These are phyloP conservation scores for Phytopythium oedochilum DNA, from an alignment of 352 stramenopile genomes.

Conservation along the genomic window DNA sequence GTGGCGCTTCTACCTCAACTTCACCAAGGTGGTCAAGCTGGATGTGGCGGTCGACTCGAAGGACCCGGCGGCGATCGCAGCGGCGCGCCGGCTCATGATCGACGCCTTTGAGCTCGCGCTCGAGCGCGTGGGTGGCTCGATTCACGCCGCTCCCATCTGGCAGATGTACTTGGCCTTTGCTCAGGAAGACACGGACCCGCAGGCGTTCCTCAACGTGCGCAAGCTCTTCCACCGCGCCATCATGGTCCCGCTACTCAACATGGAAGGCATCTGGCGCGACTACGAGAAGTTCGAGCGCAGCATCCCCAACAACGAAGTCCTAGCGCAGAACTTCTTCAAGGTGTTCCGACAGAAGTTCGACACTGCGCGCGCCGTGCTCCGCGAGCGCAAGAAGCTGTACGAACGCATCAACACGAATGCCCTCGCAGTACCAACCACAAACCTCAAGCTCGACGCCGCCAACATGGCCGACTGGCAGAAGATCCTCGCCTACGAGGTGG, in stretches of 20 bases:
- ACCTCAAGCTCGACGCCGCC: constrained; percentile 19
- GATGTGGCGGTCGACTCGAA: constrained; percentile 66
- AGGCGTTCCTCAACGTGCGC: constrained; percentile 71
- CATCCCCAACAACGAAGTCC: constrained; percentile 85
- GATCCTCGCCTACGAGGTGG: constrained; percentile 69
- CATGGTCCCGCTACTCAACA: constrained; percentile 64
- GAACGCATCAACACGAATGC: constrained; percentile 71
- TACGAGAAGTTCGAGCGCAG: constrained; percentile 87
- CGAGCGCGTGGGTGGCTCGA: constrained; percentile 77
- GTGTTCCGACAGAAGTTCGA: constrained; percentile 84
- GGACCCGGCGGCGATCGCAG: constrained; percentile 47
- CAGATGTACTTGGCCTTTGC: constrained; percentile 79
- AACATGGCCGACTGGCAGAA: constrained; percentile 80
- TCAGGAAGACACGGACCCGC: constrained; percentile 68
- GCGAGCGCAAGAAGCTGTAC: constrained; percentile 83
- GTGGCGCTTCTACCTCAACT: constrained; percentile 86
- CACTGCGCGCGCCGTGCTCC: constrained; percentile 63
- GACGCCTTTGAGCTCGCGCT: constrained; percentile 81
- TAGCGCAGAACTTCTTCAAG: constrained; percentile 88
- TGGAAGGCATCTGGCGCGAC: constrained; percentile 83
- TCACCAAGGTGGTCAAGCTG: constrained; percentile 82
- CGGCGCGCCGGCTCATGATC: constrained; percentile 71
- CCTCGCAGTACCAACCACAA: constrained; percentile 45
- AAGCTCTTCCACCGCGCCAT: constrained; percentile 86
- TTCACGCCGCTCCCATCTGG: constrained; percentile 76